Conservation (phyloP, 2,329 filamentous ascomycete genomes). For the Thielaviopsis musarum region DNA sequence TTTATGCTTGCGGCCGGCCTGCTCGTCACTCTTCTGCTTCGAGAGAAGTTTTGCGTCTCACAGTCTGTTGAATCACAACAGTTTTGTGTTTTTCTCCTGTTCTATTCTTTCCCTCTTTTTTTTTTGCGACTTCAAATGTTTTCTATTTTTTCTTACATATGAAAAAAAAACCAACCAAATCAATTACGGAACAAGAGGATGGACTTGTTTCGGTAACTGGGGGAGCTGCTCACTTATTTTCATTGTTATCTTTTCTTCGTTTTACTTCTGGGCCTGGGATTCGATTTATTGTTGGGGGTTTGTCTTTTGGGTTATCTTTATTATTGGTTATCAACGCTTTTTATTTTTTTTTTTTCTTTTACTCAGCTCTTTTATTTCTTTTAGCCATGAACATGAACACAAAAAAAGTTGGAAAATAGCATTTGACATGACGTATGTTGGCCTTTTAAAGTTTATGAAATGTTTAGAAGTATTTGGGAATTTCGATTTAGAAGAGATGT, state of each 20-base stretch:
- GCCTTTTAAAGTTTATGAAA: too few species aligned
- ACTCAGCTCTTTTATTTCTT: conserved; percentile 1
- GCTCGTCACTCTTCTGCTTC: neutral
- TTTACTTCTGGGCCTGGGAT: neutral
- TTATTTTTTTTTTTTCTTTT: neutral
- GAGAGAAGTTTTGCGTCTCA: neutral
- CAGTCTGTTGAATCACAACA: neutral
- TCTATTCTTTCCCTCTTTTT: neutral
- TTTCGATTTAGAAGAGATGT: too few species aligned
- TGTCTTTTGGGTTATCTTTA: neutral
- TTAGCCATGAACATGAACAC: neutral
- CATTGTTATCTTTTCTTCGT: neutral
- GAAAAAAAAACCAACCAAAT: neutral
- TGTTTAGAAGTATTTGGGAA: too few species aligned
- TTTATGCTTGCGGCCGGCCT: conserved; percentile 5
- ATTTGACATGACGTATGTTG: too few species aligned
- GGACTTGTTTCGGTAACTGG: neutral
- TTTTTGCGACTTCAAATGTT: neutral
- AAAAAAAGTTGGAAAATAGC: neutral
- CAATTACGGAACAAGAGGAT: neutral
- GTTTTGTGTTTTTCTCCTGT: neutral
- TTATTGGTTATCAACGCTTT: neutral
- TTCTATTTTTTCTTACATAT: neutral
- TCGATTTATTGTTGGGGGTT: neutral
- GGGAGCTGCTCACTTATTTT: neutral